Conservation (phyloP, 2,329 filamentous ascomycete species). For the Biscogniauxia sp. region DNA sequence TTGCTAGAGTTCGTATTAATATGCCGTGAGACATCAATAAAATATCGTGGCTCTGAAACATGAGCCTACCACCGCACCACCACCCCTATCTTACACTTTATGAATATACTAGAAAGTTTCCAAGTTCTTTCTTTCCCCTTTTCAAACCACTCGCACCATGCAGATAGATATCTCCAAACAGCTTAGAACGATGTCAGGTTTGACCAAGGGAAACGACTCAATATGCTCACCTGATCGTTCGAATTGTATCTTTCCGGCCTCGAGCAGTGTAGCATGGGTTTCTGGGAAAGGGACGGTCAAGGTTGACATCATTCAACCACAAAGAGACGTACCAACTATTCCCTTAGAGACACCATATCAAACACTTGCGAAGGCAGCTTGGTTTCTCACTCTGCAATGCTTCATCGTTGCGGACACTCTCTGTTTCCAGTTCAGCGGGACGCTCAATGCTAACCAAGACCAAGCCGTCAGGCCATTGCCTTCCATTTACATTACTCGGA, state of each 20-base stretch:
- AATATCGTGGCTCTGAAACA: not conserved
- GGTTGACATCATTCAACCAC: slow-evolving; percentile 7
- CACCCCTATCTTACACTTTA: not conserved
- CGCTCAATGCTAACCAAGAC: not conserved
- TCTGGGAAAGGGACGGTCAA: slow-evolving; percentile 5
- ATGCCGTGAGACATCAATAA: too few relatives aligned
- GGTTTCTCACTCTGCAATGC: slow-evolving; percentile 17
- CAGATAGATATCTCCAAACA: not conserved
- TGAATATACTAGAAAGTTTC: not conserved
- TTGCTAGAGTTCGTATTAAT: too few relatives aligned
- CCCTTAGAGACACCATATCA: slow-evolving; percentile 7
- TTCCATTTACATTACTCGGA: slow-evolving; percentile 14
- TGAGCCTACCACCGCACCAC: not conserved
- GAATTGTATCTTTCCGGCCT: slow-evolving; percentile 14
- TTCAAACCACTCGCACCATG: not conserved
- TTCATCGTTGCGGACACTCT: slow-evolving; percentile 19
- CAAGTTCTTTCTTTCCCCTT: not conserved
- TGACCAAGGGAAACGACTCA: slow-evolving; percentile 10
- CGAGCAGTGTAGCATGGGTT: not conserved
- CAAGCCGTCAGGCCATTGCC: not conserved
- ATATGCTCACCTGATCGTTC: slow-evolving; percentile 11
- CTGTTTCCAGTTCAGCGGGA: slow-evolving; percentile 15
- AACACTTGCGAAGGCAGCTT: slow-evolving; percentile 12
- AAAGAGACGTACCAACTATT: not conserved
- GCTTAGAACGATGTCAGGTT: slow-evolving; percentile 4